Base-by-base conservation (phyloP, 257 asterid genomes). In the Primulina tabacum region DNA sequence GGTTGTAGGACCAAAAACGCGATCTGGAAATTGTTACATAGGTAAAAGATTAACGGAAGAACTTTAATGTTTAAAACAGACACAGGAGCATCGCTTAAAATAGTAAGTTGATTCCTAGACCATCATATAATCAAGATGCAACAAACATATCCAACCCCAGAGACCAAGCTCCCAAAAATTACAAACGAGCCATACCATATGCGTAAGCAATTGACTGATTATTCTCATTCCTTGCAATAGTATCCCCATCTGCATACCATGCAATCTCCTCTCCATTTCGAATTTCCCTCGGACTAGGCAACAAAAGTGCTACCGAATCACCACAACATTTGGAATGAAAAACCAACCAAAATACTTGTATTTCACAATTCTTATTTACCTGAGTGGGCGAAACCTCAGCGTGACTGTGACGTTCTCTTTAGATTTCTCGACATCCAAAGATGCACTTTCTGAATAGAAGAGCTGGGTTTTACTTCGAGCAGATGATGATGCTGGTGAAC, bases 231-330 rank as follows among this genome's bases (percentile, higher is more conserved):
- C 99, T 84, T 81, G 88, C 95, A 73, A 89, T 85, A 71, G 96
- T 84, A 77, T 94, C 99, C 77, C 99, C 99, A 79, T 94, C 99
- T 5, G 99, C 99, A 32, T 94, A 94, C 99, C 99, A 94, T 1
- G 97, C 95, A 73, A 94, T 91, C 83, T 91, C 99, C 81, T 94
- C 98, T 57, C 99, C 99, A 76, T 83, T 96, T 75, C 96, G 90
- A 74, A 94, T 94, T 86, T 94, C 99, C 84, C 97, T 81, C 2
- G 86, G 99, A 75, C 99, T 94, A 81, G 72, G 67, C 77, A 72
- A 76, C 70, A 74, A 59, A 55, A 60, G 26, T 38, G 72, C 68
- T 71, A 76, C 67, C 40, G 18, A 62, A 71, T 61, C 76, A 71
- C 71, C 71, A 65, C 34, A 16, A 73, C 57, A 70, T 24, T 32